Base-by-base conservation (phyloP, 495 filamentous ascomycete genomes). In the Tuber melanosporum region DNA sequence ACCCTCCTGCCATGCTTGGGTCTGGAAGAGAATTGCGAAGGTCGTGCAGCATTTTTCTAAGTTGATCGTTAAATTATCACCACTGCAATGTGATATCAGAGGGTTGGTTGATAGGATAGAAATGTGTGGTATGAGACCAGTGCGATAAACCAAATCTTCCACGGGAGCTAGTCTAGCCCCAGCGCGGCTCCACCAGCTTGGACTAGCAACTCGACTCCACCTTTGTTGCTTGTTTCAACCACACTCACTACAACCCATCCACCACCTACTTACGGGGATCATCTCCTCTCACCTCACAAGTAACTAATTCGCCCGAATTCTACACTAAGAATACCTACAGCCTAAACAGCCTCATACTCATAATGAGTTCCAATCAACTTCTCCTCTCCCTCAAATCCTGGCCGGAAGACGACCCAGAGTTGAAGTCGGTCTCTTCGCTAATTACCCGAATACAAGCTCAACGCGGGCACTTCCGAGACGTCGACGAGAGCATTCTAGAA, bases 371-470 rank as follows among this genome's bases (percentile, higher is more conserved):
- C 10, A 46, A 80, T 71, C 71, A 72, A 32, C 78, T 80, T 45
- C 46, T 82, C 7, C 88, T 95, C 71, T 90, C 92, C 14, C 85
- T 96, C 12, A 89, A 90, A 77, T 88, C 91, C 7, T 89, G 87
- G 82, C 86, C 88, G 3, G 86, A 87, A 42, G 85, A 86, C 57
- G 84, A 86, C 76, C 85, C 87, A 74, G 87, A 87, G 71, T 87
- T 88, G n/a, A 88, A 90, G 74, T 88, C 86, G 19, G 85, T 96
- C 19, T 86, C 88, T n/a, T 88, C 90, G 57, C 89, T 94, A 72
- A 93, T 95, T 74, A 84, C 87, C 71, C 91, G 93, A 74, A 91
- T 95, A 84, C 93, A 92, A 82, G 84, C 86, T 52, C 88, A 94
- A 79, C 90, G 89, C 75, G 93, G 92, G 42, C 89, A 90, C 12